Evolutionary conservation across 2,329 filamentous ascomycete genomes (phyloP), one percentile per base, ranked within the genome.

Genomic region (Fusarium sp.): DNA sequence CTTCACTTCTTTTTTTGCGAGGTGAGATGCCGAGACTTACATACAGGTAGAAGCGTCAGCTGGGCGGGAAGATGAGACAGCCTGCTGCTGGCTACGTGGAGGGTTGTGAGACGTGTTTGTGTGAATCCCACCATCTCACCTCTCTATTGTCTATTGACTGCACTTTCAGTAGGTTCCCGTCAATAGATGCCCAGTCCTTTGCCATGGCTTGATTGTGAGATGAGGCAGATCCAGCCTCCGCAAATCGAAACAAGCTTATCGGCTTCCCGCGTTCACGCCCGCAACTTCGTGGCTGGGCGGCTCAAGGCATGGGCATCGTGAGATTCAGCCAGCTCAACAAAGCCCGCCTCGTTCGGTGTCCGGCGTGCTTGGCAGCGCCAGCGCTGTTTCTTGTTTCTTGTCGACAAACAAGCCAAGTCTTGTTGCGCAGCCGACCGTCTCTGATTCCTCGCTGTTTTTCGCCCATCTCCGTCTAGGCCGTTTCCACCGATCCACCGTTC

Each of bases 211-310:
- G 50, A 33, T 6, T 22, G 27, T n/a, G 29, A 27, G 16, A 52
- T 36, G 52, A 74, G 63, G 29, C 60, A 45, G 60, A 33, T 31
- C 33, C 36, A 57, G 25, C 38, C 65, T 65, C 63, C 50, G n/a
- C 69, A 75, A 65, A 58, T 29, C 54, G 42, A 73, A 75, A 74
- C 72, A 74, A 74, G 72, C 72, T 74, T 74, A 74, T 75, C 66
- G 56, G 57, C 63, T 70, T 73, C 69, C 72, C 72, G 72, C 29
- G n/a, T 18, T 20, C 54, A 57, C 20, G 54, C n/a, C 70, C 70
- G 60, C 36, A 40, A 22, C 29, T 50, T 63, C 62, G 62, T 61
- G 31, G 38, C 20, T n/a, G 59, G 42, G 29, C 29, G 29, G 29
- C 29, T 31, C 29, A 31, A 31, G 29, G 22, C 42, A n/a, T 47